phyloP scores from a whole-genome alignment of 331 rosid genomes.

The Quercus phellos region DNA sequence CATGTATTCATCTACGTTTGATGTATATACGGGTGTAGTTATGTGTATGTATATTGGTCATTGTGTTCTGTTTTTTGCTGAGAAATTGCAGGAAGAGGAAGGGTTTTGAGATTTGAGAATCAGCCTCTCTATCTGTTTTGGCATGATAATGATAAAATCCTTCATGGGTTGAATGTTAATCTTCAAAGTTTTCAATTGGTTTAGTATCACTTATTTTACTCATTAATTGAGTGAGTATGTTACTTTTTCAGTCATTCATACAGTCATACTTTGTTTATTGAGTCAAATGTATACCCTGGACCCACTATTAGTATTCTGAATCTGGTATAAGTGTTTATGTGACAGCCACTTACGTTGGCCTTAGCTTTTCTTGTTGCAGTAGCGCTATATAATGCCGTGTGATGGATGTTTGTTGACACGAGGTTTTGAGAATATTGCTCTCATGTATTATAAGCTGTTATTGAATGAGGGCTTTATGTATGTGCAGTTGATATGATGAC shows the following conservation, averaged over 20 bases:
- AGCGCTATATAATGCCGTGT: neutral
- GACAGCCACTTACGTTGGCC: neutral
- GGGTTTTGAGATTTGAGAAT: neutral
- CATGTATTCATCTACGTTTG: neutral
- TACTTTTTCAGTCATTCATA: neutral
- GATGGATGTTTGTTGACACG: neutral
- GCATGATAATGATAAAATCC: neutral
- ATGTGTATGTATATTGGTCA: neutral
- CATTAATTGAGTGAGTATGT: neutral
- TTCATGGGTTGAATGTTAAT: neutral
- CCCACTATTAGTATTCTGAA: neutral
- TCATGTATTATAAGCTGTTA: neutral
- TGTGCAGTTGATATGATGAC: slow-evolving; percentile 70
- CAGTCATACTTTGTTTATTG: neutral
- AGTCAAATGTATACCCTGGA: neutral
- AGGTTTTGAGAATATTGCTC: neutral
- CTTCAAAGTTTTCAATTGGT: neutral
- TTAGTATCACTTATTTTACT: neutral
- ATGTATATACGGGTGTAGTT: neutral
- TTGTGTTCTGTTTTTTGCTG: neutral
- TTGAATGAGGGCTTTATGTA: neutral
- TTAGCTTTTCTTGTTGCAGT: neutral
- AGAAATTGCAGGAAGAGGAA: neutral
- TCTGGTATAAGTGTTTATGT: neutral
- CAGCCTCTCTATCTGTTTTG: neutral